A percentile compares a stretch with the other conserved stretches of the same genome.
phyloP scores from a whole-genome alignment of 306 rosid genomes.

The Cercis canadensis region DNA sequence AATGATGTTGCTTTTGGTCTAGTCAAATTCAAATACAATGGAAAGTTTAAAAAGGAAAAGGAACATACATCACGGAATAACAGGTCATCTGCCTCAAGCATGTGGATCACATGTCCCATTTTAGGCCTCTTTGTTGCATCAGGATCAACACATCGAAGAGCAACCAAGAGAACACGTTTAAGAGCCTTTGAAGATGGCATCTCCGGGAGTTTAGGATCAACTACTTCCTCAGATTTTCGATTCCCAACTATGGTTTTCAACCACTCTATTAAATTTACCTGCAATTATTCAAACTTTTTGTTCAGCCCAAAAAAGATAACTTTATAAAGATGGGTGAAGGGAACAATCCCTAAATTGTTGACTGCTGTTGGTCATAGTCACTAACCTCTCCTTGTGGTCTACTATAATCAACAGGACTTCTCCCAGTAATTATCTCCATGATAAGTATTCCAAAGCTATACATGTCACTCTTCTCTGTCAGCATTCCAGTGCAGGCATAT shows the following conservation, averaged over 20 bases:
- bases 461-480: constrained; percentile 94
- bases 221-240: constrained; percentile 83
- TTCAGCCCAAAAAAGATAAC: constrained; percentile 33
- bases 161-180: constrained; percentile 84
- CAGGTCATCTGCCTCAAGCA: constrained; percentile 95
- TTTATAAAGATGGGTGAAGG: background rate
- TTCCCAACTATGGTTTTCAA: constrained; percentile 86
- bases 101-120: constrained; percentile 97
- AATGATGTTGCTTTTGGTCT: constrained; percentile 12
- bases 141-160: constrained; percentile 97
- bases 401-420: constrained; percentile 91
- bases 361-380: constrained; percentile 4
- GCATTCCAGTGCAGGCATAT: constrained; percentile 98
- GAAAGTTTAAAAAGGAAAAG: constrained; percentile 5
- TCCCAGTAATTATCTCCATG: constrained; percentile 91
- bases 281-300: constrained; percentile 32
- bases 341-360: constrained; percentile 22
- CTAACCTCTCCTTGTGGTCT: constrained; percentile 93
- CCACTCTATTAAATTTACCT: constrained; percentile 96
- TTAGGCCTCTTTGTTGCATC: constrained; percentile 94
- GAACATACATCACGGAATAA: constrained; percentile 71
- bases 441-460: constrained; percentile 95
- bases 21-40: background rate
- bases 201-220: constrained; percentile 85
- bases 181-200: constrained; percentile 90